phyloP scores from a whole-genome alignment of 306 rosid genomes.

The Mucuna pruriens region DNA sequence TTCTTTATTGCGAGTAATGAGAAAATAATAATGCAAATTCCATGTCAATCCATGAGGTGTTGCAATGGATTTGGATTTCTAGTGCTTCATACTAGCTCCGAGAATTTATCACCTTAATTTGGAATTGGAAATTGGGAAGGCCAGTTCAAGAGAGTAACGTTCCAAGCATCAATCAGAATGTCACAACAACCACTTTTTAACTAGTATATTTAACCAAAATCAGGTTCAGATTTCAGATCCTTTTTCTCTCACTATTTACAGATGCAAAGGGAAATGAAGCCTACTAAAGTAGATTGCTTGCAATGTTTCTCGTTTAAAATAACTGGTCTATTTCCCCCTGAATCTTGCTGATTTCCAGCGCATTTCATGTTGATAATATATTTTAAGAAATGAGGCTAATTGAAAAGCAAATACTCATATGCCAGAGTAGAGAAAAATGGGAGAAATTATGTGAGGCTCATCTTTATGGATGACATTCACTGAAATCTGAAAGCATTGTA shows the following conservation, averaged over 20 bases:
- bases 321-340: background rate
- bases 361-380: background rate
- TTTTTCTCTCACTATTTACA: slow-evolving; percentile 26
- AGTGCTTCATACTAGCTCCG: slow-evolving; percentile 4
- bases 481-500: slow-evolving; percentile 3
- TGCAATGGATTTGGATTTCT: background rate
- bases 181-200: background rate
- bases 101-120: slow-evolving; percentile 16
- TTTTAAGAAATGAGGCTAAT: background rate
- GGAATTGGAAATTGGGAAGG: slow-evolving; percentile 4
- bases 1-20: background rate
- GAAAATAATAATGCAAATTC: background rate
- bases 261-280: slow-evolving; percentile 18
- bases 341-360: background rate
- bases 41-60: background rate
- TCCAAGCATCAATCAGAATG: slow-evolving; percentile 4
- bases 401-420: background rate
- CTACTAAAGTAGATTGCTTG: background rate
- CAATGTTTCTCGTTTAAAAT: background rate
- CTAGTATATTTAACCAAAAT: background rate
- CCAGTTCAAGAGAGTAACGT: background rate
- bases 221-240: slow-evolving; percentile 3
- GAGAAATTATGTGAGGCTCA: background rate
- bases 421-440: background rate
- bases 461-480: background rate